These are phyloP conservation scores for Pestalotiopsis sp. DNA, from an alignment of 2,329 filamentous ascomycete species.

Conservation along the genomic window DNA sequence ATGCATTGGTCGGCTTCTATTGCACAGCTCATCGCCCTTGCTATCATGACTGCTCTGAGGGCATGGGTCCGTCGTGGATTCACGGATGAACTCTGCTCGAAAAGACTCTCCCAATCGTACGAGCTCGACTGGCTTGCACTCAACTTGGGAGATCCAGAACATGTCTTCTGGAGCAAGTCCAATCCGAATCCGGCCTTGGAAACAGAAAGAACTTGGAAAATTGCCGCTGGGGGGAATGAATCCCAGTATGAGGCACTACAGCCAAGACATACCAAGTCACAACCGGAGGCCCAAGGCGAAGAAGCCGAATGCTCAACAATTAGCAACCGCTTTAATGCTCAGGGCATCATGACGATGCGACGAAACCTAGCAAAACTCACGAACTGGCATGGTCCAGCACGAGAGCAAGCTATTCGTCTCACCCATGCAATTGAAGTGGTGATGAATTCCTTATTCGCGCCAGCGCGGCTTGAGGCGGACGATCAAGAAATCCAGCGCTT, in stretches of 20 bases:
- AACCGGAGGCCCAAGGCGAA: too few species aligned
- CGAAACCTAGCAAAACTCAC: neutral
- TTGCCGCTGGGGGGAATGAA: too few species aligned
- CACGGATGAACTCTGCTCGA: neutral
- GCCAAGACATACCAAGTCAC: too few species aligned
- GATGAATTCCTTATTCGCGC: neutral
- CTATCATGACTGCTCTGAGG: neutral
- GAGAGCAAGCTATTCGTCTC: neutral
- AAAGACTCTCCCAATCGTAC: neutral
- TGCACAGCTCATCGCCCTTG: neutral
- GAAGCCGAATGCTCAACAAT: neutral
- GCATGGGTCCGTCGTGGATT: neutral
- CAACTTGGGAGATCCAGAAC: too few species aligned
- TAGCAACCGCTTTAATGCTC: neutral
- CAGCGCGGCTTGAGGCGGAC: neutral
- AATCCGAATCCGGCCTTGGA: too few species aligned
- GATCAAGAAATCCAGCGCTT: neutral
- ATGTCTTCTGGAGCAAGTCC: too few species aligned
- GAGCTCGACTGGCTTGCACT: neutral
- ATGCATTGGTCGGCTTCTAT: neutral
- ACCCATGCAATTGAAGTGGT: neutral
- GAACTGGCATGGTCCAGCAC: neutral
- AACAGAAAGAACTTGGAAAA: too few species aligned
- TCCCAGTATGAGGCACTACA: too few species aligned
- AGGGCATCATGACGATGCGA: neutral